A percentile compares a stretch with the other conserved stretches of the same genome.
phyloP scores from a whole-genome alignment of 2,329 filamentous ascomycete species.

The Canariomyces notabilis region DNA sequence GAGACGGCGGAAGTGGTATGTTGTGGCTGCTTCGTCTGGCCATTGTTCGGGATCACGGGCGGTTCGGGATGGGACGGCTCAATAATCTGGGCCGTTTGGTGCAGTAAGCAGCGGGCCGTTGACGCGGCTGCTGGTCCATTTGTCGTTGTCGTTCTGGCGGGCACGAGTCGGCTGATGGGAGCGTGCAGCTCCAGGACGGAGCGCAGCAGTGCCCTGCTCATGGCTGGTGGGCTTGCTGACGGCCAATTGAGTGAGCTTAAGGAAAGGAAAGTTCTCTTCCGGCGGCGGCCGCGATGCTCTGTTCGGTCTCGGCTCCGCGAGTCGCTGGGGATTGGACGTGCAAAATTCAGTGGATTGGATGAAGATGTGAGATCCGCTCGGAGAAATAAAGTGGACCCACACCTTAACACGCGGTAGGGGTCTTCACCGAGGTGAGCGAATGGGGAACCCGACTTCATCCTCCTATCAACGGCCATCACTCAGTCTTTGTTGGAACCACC shows the following conservation, averaged over 20 bases:
- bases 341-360: slow-evolving; percentile 13
- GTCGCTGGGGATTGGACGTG: slow-evolving; percentile 4
- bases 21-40: background rate
- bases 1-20: slow-evolving; percentile 5
- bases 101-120: slow-evolving; percentile 40
- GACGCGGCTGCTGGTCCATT: background rate
- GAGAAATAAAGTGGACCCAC: background rate
- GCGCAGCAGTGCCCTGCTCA: slow-evolving; percentile 59
- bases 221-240: slow-evolving; percentile 23
- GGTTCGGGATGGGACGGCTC: slow-evolving; percentile 31
- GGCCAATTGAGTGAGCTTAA: slow-evolving; percentile 4
- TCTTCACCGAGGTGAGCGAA: background rate
- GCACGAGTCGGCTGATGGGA: slow-evolving; percentile 40
- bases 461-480: no score
- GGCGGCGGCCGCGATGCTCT: slow-evolving; percentile 1
- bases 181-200: slow-evolving; percentile 57
- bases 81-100: slow-evolving; percentile 46
- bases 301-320: slow-evolving; percentile 13
- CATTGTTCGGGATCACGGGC: background rate
- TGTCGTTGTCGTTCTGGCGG: slow-evolving; percentile 34
- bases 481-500: no score
- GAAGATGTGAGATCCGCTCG: slow-evolving; percentile 1
- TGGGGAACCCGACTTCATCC: no score
- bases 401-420: background rate
- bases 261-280: background rate